Base-by-base conservation (phyloP, 2,329 filamentous ascomycete species). In the Aspergillus bombycis region DNA sequence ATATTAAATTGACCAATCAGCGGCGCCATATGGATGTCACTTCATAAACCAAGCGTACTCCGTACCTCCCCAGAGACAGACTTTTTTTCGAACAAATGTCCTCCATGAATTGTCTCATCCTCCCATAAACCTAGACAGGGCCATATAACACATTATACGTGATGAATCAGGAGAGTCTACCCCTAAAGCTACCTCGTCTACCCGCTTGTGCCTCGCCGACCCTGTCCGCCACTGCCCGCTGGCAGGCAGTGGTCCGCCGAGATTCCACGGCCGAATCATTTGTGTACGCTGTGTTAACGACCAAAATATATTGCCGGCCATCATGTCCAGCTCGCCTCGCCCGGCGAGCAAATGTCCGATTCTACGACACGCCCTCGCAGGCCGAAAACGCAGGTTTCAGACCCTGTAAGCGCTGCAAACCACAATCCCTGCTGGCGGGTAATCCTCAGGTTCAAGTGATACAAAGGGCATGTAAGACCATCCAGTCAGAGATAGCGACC, bases 301-400 rank as follows among this genome's bases (percentile, higher is more conserved):
- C 85, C 3, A 79, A 78, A 52, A 85, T 86, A 57, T 87, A 85
- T 72, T 88, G 85, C 69, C 81, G 84, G 1, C 84, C 85, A 1
- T 84, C 80, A 3, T 88, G 85, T 61, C 78, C 82, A 1, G 82
- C 84, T 4, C 83, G 87, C n/a, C 82, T 91, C 16, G 83, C 85
- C 1, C 79, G 82, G 2, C 80, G 85, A n/a, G 81, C 85, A 12
- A 84, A 85, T 23, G 79, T 91, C 36, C 75, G 78, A 36, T 88
- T 86, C 73, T 85, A 80, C 73, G 79, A 82, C 56, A 82, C 79
- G 1, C 72, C 81, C 0, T 66, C 72, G 2, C 76, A 83, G 62
- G 86, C 85, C 11, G 79, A 81, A 67, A 71, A 74, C 12, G 80
- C 79, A 19, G 85, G 85, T 1, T 87, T 83, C 68, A 78, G 84